These are phyloP conservation scores for Polychaeton citri DNA, from an alignment of 2,329 filamentous ascomycete species.

Conservation along the genomic window DNA sequence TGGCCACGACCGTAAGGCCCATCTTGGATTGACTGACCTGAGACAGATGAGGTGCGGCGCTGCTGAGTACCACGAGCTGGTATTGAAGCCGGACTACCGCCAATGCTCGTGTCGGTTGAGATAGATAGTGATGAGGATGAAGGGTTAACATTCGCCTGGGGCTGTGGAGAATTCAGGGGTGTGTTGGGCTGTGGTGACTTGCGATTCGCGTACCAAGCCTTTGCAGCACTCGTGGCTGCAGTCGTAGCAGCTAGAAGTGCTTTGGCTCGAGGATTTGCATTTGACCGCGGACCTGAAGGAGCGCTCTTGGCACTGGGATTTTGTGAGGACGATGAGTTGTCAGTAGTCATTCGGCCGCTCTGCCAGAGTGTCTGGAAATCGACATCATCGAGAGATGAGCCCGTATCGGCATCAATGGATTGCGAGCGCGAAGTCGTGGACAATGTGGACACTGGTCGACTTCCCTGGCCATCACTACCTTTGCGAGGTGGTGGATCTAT, in stretches of 20 bases:
- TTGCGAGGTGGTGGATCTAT: neutral
- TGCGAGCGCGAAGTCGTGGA: neutral
- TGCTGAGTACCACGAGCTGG: neutral
- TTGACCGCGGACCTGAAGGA: neutral
- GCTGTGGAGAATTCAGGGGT: neutral
- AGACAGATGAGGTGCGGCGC: neutral
- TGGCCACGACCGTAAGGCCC: conserved; percentile 71
- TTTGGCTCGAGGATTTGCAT: conserved; percentile 3
- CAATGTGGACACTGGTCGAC: neutral
- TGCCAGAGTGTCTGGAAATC: neutral
- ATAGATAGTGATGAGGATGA: neutral
- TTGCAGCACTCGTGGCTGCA: conserved; percentile 19
- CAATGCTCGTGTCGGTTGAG: neutral
- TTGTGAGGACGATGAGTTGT: neutral
- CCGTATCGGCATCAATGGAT: neutral
- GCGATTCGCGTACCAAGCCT: neutral
- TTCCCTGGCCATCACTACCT: too few relatives aligned
- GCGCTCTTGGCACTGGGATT: neutral
- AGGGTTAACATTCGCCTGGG: neutral
- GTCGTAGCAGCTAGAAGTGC: conserved; percentile 18
- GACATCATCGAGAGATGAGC: neutral
- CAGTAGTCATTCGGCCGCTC: neutral
- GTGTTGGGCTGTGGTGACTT: neutral
- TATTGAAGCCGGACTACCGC: neutral
- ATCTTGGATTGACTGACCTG: neutral